phyloP scores from a whole-genome alignment of 306 rosid genomes.

The Prosopis cineraria region DNA sequence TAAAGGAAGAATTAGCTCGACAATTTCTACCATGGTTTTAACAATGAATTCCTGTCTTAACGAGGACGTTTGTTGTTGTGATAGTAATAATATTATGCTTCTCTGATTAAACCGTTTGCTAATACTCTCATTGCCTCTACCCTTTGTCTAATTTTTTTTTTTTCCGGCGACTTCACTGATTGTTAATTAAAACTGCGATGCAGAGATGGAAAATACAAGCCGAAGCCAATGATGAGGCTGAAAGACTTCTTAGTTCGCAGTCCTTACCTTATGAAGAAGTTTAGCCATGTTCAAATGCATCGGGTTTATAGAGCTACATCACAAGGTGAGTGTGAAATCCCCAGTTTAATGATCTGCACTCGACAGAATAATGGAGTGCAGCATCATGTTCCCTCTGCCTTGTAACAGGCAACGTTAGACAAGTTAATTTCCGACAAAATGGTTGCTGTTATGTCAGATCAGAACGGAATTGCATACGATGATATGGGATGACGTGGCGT shows the following conservation, averaged over 20 bases:
- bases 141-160: background rate
- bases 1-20: background rate
- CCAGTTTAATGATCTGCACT: conserved; percentile 32
- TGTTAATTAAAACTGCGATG: background rate
- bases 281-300: conserved; percentile 15
- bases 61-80: background rate
- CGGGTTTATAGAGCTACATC: background rate
- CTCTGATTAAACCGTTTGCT: background rate
- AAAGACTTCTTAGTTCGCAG: conserved; percentile 66
- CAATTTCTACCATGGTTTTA: background rate
- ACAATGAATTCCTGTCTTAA: conserved; percentile 3
- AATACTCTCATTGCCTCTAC: background rate
- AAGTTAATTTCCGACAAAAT: conserved; percentile 15
- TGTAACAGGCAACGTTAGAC: conserved; percentile 23
- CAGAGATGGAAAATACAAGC: conserved; percentile 74
- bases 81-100: background rate
- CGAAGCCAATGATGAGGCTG: conserved; percentile 78
- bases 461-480: conserved; percentile 24
- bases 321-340: conserved; percentile 18
- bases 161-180: background rate
- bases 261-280: conserved; percentile 47
- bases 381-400: conserved; percentile 17
- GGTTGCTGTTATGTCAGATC: conserved; percentile 2
- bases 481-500: conserved; percentile 29
- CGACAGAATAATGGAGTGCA: conserved; percentile 28